Percentiles rank a stretch among this genome's conserved stretches.
phyloP scores from a whole-genome alignment of 2,329 filamentous ascomycete species.

The Neonectria punicea region DNA sequence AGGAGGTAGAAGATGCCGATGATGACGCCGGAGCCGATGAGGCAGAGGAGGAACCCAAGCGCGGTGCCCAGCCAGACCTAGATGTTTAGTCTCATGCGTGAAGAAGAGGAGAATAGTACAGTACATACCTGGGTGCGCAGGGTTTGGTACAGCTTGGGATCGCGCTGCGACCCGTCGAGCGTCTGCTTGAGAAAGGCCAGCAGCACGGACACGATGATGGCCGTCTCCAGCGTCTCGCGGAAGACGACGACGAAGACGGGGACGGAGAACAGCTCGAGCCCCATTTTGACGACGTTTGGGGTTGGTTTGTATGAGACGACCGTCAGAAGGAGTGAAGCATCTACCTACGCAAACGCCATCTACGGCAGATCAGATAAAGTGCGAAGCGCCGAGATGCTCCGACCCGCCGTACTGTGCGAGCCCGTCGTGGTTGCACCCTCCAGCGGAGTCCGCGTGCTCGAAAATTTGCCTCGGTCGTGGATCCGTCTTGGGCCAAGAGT shows the following conservation, averaged over 20 bases:
- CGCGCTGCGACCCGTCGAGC: slow-evolving; percentile 70
- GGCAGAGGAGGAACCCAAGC: slow-evolving; percentile 61
- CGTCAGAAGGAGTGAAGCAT: not conserved
- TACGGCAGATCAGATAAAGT: not conserved
- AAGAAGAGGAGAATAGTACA: not conserved
- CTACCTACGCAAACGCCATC: not conserved
- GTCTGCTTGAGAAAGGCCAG: slow-evolving; percentile 88
- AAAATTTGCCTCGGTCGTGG: not conserved
- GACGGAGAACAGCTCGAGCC: slow-evolving; percentile 77
- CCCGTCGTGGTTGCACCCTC: not conserved
- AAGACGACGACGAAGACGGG: slow-evolving; percentile 93
- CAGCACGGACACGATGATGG: slow-evolving; percentile 86
- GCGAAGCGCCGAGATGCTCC: not conserved
- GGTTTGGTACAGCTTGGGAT: slow-evolving; percentile 72
- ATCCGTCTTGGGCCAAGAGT: not conserved
- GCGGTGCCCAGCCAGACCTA: slow-evolving; percentile 66
- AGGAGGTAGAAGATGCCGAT: slow-evolving; percentile 79
- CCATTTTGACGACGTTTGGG: slow-evolving; percentile 54
- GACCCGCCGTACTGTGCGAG: not conserved
- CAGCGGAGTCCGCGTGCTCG: not conserved
- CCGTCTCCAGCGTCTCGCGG: slow-evolving; percentile 84
- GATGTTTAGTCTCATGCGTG: not conserved
- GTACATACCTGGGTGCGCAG: slow-evolving; percentile 70
- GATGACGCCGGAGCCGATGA: slow-evolving; percentile 72
- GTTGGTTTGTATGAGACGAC: not conserved